Conservation (phyloP, 306 rosid genomes). For the Hippophae rhamnoides region DNA sequence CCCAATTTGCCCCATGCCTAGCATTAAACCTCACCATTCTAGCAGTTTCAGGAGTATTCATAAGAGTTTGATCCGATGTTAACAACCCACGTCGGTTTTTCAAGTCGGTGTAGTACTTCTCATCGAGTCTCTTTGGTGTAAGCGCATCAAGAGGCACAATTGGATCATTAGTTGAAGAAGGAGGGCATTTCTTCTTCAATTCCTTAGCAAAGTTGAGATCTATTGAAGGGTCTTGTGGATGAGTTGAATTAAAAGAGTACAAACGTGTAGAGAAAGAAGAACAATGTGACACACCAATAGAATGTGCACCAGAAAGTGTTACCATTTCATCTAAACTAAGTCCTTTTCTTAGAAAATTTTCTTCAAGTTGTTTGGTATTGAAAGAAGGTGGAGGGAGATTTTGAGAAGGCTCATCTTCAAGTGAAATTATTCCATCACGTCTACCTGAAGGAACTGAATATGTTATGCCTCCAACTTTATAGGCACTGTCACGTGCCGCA, state of each 20-base stretch:
- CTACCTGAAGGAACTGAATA: slow-evolving; percentile 23
- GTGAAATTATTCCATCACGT: slow-evolving; percentile 21
- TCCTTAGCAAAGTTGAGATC: slow-evolving; percentile 13
- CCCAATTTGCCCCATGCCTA: slow-evolving; percentile 14
- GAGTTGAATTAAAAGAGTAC: slow-evolving; percentile 26
- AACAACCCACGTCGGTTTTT: slow-evolving; percentile 17
- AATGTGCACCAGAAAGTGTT: slow-evolving; percentile 34
- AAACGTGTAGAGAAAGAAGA: slow-evolving; percentile 19
- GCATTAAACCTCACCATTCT: slow-evolving; percentile 22
- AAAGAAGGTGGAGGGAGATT: slow-evolving; percentile 13
- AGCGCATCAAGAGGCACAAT: slow-evolving; percentile 13
- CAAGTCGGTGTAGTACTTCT: slow-evolving; percentile 14
- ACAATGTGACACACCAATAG: slow-evolving; percentile 29
- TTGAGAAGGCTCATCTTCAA: slow-evolving; percentile 3
- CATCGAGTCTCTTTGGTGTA: slow-evolving; percentile 19
- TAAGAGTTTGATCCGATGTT: slow-evolving; percentile 23
- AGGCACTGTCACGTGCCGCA: slow-evolving; percentile 30
- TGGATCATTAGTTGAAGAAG: not conserved
- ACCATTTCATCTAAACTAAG: slow-evolving; percentile 32
- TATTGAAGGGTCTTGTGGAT: slow-evolving; percentile 27
- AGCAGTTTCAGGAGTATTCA: slow-evolving; percentile 10
- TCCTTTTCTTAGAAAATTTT: slow-evolving; percentile 5
- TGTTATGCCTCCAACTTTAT: slow-evolving; percentile 14
- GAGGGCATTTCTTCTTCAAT: slow-evolving; percentile 23
- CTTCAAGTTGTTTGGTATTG: slow-evolving; percentile 10